Base-by-base conservation (phyloP, 1,139 yeast species). In the Zhuliangozyma blackwelliae region DNA sequence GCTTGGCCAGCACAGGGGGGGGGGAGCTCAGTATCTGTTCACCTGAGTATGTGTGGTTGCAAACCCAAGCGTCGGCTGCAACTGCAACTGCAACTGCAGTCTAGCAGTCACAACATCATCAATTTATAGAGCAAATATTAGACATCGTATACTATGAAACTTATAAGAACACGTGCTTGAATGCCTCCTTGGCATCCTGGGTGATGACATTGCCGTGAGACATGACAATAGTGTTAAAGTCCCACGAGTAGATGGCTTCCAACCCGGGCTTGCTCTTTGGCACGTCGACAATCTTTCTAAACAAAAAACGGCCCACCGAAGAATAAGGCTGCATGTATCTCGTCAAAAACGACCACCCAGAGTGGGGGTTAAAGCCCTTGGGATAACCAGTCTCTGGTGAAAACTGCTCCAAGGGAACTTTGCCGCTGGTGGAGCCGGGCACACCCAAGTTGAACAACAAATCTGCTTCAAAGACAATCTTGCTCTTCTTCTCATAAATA, bases 181-280 rank as follows among this genome's bases (percentile, higher is more conserved):
- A 63, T 7, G 51, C 54, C 20, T 52, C 50, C 41, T 65, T 65
- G n/a, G 71, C 79, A 36, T 65, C 59, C 4, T 52, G 51, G 11
- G 73, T 76, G 39, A 78, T 56, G 11, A 76, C 63, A 39, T 72
- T 73, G 7, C 86, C 87, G 49, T 80, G 87, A 44, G 82, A 75
- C 50, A 73, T 64, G 26, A 80, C 70, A 39, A 79, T 62, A 16
- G 63, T 59, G 19, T 72, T 66, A 43, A 78, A 72, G 33, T 72
- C 71, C 78, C 77, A 72, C 10, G 46, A 38, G 36, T 56, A 45
- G 33, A 77, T 58, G 5, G 60, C 57, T 34, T 59, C 48, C 36
- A 74, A 42, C 0, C 67, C 77, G 8, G 37, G 39, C 27, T 42
- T 45, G 22, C 52, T 49, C 12, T 42, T 35, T 1, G 39, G 34